These are phyloP conservation scores for Neonectria magnoliae DNA, from an alignment of 2,329 filamentous ascomycete genomes.

Conservation along the genomic window DNA sequence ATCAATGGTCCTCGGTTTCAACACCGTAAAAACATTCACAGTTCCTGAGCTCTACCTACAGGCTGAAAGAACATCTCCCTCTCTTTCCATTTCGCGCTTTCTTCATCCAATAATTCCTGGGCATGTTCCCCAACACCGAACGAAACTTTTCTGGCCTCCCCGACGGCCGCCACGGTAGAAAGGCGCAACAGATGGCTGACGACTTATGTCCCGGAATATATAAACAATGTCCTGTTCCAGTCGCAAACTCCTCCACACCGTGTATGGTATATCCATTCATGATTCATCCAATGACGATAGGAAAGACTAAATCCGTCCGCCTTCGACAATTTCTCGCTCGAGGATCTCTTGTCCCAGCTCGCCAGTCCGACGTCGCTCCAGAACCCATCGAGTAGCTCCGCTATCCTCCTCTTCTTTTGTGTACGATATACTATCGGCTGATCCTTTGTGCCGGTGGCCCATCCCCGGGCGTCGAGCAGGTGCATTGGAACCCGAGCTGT, in stretches of 20 bases:
- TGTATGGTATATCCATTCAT: slow-evolving; percentile 26
- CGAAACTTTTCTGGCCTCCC: slow-evolving; percentile 26
- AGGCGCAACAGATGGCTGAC: slow-evolving; percentile 4
- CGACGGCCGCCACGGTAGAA: slow-evolving; percentile 8
- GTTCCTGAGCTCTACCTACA: slow-evolving; percentile 15
- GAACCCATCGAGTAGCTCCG: slow-evolving; percentile 71
- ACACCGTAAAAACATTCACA: slow-evolving; percentile 9
- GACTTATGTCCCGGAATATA: slow-evolving; percentile 24
- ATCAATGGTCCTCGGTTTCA: slow-evolving; percentile 14
- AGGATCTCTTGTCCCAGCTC: slow-evolving; percentile 74
- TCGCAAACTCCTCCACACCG: slow-evolving; percentile 29
- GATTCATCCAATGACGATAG: slow-evolving; percentile 8
- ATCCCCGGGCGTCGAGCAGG: slow-evolving; percentile 32
- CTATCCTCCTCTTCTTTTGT: slow-evolving; percentile 71
- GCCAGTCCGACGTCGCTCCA: slow-evolving; percentile 73
- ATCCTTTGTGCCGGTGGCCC: slow-evolving; percentile 64
- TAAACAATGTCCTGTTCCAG: slow-evolving; percentile 29
- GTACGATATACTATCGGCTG: slow-evolving; percentile 77
- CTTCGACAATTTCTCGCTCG: slow-evolving; percentile 71
- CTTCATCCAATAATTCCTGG: slow-evolving; percentile 9
- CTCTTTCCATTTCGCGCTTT: neutral
- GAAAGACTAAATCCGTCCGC: slow-evolving; percentile 55
- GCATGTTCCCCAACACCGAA: slow-evolving; percentile 27
- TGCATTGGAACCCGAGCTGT: slow-evolving; percentile 22
- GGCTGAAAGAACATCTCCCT: neutral